phyloP scores from a whole-genome alignment of 2,329 filamentous ascomycete species.

The Fusarium bulbicola region DNA sequence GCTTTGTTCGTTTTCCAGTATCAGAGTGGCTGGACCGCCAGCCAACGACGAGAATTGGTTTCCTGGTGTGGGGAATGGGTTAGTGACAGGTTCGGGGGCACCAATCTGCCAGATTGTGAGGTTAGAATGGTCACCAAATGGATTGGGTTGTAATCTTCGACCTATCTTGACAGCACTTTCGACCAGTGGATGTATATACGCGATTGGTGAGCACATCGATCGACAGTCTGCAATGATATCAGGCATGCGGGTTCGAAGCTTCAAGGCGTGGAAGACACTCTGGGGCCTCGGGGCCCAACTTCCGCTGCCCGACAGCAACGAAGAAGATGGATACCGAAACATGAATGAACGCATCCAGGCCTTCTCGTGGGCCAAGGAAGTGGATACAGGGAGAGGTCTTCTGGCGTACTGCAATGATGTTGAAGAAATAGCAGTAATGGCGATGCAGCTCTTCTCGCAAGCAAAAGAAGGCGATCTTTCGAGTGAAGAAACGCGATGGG shows the following conservation, averaged over 20 bases:
- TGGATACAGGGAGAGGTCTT: slow-evolving; percentile 53
- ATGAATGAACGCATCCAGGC: slow-evolving; percentile 58
- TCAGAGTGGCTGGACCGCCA: slow-evolving; percentile 44
- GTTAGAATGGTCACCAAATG: slow-evolving; percentile 67
- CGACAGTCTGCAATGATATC: slow-evolving; percentile 39
- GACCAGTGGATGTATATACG: slow-evolving; percentile 58
- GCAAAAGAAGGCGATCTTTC: slow-evolving; percentile 27
- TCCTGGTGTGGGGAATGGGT: slow-evolving; percentile 56
- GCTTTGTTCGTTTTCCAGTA: slow-evolving; percentile 52
- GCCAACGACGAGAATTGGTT: slow-evolving; percentile 45
- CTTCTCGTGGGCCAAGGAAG: slow-evolving; percentile 62
- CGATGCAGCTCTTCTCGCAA: slow-evolving; percentile 52
- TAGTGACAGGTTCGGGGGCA: slow-evolving; percentile 57
- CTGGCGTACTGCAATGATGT: slow-evolving; percentile 63
- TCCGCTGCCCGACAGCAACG: slow-evolving; percentile 55
- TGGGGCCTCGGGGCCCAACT: slow-evolving; percentile 65
- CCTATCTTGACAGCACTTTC: slow-evolving; percentile 62
- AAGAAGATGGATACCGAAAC: slow-evolving; percentile 44
- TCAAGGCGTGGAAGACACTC: slow-evolving; percentile 62
- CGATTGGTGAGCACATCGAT: slow-evolving; percentile 60
- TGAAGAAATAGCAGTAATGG: slow-evolving; percentile 60
- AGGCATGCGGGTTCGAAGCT: slow-evolving; percentile 50
- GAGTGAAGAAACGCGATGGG: slow-evolving; percentile 54
- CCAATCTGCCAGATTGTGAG: slow-evolving; percentile 64
- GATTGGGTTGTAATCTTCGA: slow-evolving; percentile 63